These are phyloP conservation scores for Nakazawaea ishiwadae DNA, from an alignment of 805 yeast species.

Conservation along the genomic window DNA sequence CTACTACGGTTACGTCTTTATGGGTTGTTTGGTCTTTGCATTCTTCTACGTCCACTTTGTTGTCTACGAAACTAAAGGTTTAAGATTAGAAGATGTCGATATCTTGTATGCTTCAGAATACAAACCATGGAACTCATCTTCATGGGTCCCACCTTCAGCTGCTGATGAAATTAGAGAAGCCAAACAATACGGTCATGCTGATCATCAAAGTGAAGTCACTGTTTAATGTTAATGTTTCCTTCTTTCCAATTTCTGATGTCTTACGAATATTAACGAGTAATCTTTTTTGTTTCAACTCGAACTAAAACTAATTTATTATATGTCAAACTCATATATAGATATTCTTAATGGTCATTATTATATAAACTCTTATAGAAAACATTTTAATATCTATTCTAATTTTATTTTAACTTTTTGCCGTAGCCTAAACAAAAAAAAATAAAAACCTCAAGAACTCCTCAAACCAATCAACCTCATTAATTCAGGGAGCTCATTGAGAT, in stretches of 20 bases:
- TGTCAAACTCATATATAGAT: too few relatives aligned
- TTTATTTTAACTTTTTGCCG: too few relatives aligned
- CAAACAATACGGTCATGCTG: background rate
- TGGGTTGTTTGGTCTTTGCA: conserved; percentile 53
- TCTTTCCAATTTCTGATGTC: too few relatives aligned
- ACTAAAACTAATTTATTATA: too few relatives aligned
- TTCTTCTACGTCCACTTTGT: conserved; percentile 52
- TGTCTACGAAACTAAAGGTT: conserved; percentile 64
- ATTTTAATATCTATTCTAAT: too few relatives aligned
- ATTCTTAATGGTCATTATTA: too few relatives aligned
- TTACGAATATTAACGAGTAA: too few relatives aligned
- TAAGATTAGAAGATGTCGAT: conserved; percentile 64
- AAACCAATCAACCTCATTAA: too few relatives aligned
- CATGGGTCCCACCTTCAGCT: conserved; percentile 7
- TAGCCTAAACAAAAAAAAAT: too few relatives aligned
- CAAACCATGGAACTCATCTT: conserved; percentile 22
- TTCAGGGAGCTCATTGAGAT: background rate
- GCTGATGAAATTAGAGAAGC: conserved; percentile 1
- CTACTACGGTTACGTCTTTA: conserved; percentile 46
- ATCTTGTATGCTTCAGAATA: conserved; percentile 46
- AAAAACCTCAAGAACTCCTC: background rate
- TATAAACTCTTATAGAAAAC: too few relatives aligned
- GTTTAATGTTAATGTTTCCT: background rate
- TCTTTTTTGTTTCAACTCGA: too few relatives aligned
- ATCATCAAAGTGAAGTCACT: conserved; percentile 7